These are phyloP conservation scores for Crithidia expoeki DNA, from an alignment of 208 protist genomes.

Conservation along the genomic window DNA sequence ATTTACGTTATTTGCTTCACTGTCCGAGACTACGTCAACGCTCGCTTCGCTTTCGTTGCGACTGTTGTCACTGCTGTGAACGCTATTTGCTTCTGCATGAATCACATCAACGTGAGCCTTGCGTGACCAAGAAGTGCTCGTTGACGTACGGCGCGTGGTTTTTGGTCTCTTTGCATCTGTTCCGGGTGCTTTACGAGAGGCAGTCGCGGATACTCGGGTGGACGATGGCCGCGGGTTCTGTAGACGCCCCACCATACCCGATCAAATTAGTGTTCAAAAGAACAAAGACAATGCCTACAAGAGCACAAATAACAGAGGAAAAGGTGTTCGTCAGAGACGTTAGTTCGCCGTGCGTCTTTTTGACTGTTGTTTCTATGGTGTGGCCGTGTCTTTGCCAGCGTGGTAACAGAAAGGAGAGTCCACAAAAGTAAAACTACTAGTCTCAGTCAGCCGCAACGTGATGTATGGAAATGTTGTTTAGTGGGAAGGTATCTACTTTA, in stretches of 20 bases:
- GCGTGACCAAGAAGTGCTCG: not conserved
- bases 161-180: not conserved
- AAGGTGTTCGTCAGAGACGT: too few relatives aligned
- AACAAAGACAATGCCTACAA: slow-evolving; percentile 7
- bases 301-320: not conserved
- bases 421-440: too few relatives aligned
- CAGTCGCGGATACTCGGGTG: not conserved
- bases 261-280: not conserved
- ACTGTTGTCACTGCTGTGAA: not conserved
- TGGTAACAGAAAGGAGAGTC: too few relatives aligned
- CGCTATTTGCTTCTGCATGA: slow-evolving; percentile 1
- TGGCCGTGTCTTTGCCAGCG: too few relatives aligned
- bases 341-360: too few relatives aligned
- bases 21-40: not conserved
- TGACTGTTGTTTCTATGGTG: too few relatives aligned
- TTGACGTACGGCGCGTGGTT: not conserved
- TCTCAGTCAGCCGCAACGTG: too few relatives aligned
- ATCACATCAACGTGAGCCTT: not conserved
- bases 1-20: not conserved
- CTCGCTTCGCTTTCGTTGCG: not conserved
- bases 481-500: too few relatives aligned
- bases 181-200: not conserved
- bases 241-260: slow-evolving; percentile 11
- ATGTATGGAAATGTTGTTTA: too few relatives aligned
- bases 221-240: slow-evolving; percentile 6